Evolutionary conservation across 2,329 filamentous ascomycete species (phyloP).

Genomic region (Cercospora sesami): DNA sequence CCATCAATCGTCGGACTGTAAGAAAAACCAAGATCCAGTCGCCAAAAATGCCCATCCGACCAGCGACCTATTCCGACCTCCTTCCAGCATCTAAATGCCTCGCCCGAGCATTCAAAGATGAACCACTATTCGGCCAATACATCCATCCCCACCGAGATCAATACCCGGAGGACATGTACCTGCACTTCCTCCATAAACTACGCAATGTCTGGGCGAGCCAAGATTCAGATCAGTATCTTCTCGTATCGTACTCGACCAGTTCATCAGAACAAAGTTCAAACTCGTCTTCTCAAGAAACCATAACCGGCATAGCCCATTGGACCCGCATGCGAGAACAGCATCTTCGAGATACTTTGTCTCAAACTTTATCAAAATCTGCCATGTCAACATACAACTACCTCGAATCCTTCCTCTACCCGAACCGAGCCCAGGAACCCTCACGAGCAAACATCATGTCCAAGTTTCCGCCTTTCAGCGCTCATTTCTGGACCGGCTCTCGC

Average conservation of each 20-base stretch:
- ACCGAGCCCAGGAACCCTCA: conserved; percentile 30
- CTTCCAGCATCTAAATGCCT: conserved; percentile 30
- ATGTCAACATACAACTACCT: conserved; percentile 23
- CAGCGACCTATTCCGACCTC: conserved; percentile 32
- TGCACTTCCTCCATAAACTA: conserved; percentile 31
- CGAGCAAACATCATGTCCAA: conserved; percentile 20
- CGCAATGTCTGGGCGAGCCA: conserved; percentile 21
- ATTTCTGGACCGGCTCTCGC: conserved; percentile 31
- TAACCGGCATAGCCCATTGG: conserved; percentile 35
- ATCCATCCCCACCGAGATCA: conserved; percentile 28
- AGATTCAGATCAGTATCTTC: conserved; percentile 19
- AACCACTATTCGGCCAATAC: conserved; percentile 30
- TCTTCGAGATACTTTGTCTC: conserved; percentile 4
- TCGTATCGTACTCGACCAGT: conserved; percentile 24
- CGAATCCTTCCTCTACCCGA: conserved; percentile 28
- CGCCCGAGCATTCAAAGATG: conserved; percentile 32
- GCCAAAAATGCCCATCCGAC: conserved; percentile 29
- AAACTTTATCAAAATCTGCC: neutral
- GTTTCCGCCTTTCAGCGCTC: conserved; percentile 25
- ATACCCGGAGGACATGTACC: conserved; percentile 33
- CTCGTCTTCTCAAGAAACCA: neutral
- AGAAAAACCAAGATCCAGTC: neutral
- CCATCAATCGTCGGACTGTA: neutral
- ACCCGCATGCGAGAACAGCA: conserved; percentile 20
- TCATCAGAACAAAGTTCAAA: neutral